A percentile compares a stretch with the other conserved stretches of the same genome.
Conservation (phyloP, 768 basidiomycete genomes). For the Boletus sp. region DNA sequence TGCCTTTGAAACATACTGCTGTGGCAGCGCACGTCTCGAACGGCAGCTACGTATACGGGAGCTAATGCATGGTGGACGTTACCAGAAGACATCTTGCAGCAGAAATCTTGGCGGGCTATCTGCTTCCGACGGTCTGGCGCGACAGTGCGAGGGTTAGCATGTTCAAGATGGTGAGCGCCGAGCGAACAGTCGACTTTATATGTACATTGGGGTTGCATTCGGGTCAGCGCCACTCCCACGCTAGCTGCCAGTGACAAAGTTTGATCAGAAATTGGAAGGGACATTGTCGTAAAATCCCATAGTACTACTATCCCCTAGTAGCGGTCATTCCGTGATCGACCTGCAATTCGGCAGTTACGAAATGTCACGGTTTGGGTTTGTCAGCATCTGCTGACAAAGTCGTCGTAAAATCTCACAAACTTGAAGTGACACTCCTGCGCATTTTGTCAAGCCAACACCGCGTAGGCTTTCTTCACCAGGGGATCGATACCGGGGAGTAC, state of each 20-base stretch:
- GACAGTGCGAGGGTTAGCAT: background rate
- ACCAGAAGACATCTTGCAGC: background rate
- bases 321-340: too few species aligned
- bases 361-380: too few species aligned
- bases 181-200: background rate
- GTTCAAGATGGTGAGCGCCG: background rate
- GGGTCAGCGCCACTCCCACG: constrained; percentile 4
- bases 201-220: background rate
- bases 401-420: too few species aligned
- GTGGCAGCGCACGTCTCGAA: constrained; percentile 12
- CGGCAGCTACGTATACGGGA: background rate
- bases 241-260: background rate
- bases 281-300: background rate
- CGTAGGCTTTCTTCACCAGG: too few species aligned
- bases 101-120: background rate
- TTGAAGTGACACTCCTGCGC: too few species aligned
- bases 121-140: background rate
- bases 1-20: background rate
- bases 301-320: too few species aligned
- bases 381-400: too few species aligned
- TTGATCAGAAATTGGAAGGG: background rate
- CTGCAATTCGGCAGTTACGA: too few species aligned
- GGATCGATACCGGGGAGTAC: too few species aligned
- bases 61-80: background rate
- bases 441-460: too few species aligned